Evolutionary conservation across 331 rosid species (phyloP), one percentile per base, ranked within the genome.

Genomic region (Stylosanthes scabra): DNA sequence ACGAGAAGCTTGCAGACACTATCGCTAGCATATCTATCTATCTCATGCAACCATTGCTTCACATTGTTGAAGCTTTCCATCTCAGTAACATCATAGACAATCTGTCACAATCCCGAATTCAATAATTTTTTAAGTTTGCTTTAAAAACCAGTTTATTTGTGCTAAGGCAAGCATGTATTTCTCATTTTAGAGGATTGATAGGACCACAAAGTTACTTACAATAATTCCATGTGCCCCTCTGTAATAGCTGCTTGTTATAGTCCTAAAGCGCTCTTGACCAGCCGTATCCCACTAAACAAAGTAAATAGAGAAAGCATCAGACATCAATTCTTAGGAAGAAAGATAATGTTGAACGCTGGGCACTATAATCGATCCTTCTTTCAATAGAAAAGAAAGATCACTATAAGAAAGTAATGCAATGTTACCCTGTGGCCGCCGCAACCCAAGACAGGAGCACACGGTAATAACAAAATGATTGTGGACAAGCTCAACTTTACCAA

Each of bases 161-260:
- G 37, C 60, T 5, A 42, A 40, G 40, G 41, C 28, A 45, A 41
- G 66, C 52, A 16, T 5, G 31, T 29, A 45, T 27, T 74, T 40
- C 61, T 55, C 13, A 25, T 12, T 20, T 13, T 2, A 59, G 11
- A 66, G 42, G 46, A 70, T 14, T 14, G 41, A 63, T 6, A 51
- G 63, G 56, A 56, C 58, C 4, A 34, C 66, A 29, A 72, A 50
- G 11, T n/a, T 63, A 49, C 86, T 84, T 79, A 93, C 98, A 83
- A 94, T 94, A 57, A 94, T 94, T 72, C 99, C 99, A 73, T 94
- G 99, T 3, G 99, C 99, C 76, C 99, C 99, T 78, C 99, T 84
- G 74, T 94, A 94, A 75, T 94, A 94, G 81, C 99, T 94, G 88
- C 99, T 94, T 68, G 99, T 94, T 81, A 94, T 94, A 28, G 99